These are phyloP conservation scores for Boletellus sp. DNA, from an alignment of 768 basidiomycete genomes.

Conservation along the genomic window DNA sequence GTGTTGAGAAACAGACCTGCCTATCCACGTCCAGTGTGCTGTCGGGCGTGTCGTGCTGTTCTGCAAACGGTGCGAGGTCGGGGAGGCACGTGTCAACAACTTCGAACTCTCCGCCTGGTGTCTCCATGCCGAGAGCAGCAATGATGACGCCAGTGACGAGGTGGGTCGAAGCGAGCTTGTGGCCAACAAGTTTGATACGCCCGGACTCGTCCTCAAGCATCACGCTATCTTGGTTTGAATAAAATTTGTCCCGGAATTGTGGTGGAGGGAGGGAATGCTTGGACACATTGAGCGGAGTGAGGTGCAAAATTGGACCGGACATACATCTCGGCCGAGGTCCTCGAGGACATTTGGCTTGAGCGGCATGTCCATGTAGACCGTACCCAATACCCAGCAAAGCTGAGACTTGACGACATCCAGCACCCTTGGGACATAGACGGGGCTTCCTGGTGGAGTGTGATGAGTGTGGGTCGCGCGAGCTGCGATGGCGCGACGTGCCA, in stretches of 20 bases:
- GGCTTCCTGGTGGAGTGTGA: slow-evolving; percentile 46
- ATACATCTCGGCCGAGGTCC: slow-evolving; percentile 89
- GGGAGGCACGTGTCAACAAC: slow-evolving; percentile 86
- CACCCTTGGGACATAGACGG: slow-evolving; percentile 70
- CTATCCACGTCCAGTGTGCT: slow-evolving; percentile 71
- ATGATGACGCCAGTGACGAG: slow-evolving; percentile 92
- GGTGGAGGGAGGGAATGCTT: slow-evolving; percentile 90
- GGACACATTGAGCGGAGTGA: slow-evolving; percentile 6
- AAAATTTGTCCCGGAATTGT: slow-evolving; percentile 69
- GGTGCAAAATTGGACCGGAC: background rate
- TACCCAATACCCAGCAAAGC: slow-evolving; percentile 89
- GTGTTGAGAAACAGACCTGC: slow-evolving; percentile 22
- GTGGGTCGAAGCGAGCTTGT: slow-evolving; percentile 51
- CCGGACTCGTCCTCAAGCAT: slow-evolving; percentile 98
- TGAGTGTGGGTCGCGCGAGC: slow-evolving; percentile 4
- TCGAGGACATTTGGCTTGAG: slow-evolving; percentile 97
- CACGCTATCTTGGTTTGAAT: slow-evolving; percentile 70
- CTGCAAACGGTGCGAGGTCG: slow-evolving; percentile 62
- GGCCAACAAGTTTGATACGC: slow-evolving; percentile 83
- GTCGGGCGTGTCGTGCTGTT: slow-evolving; percentile 18
- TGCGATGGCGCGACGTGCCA: slow-evolving; percentile 28
- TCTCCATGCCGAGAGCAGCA: slow-evolving; percentile 89
- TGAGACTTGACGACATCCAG: slow-evolving; percentile 83
- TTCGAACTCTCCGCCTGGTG: slow-evolving; percentile 85
- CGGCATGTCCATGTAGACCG: slow-evolving; percentile 98